Conservation (phyloP, 495 filamentous ascomycete genomes). For the Talaromyces trachyspermus region DNA sequence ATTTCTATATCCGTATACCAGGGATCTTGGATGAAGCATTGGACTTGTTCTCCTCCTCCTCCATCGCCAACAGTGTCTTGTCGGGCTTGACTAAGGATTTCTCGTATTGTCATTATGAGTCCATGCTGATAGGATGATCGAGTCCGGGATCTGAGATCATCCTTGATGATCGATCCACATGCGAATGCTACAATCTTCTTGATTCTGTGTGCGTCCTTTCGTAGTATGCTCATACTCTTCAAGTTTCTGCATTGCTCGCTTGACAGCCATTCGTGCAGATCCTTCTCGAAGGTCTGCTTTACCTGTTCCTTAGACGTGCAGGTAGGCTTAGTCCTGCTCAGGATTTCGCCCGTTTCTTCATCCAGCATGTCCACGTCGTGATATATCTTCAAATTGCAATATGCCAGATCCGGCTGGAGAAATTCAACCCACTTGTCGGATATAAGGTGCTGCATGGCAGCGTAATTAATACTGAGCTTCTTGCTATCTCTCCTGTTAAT, state of each 20-base stretch:
- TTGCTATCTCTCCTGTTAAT: no score
- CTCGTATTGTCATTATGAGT: background rate
- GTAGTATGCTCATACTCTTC: background rate
- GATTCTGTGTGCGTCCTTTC: background rate
- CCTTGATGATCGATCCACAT: background rate
- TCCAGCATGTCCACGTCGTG: background rate
- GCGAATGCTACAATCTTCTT: background rate
- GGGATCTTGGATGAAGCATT: constrained; percentile 26
- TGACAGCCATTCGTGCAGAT: background rate
- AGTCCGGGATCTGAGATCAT: background rate
- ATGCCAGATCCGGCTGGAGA: background rate
- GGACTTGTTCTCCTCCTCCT: constrained; percentile 7
- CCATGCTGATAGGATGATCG: background rate
- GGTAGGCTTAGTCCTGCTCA: no score
- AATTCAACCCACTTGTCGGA: background rate
- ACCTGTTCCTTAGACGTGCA: no score
- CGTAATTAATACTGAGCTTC: background rate
- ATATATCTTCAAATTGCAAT: background rate
- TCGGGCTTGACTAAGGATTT: background rate
- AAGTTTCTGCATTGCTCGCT: background rate
- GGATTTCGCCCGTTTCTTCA: no score
- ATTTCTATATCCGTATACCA: constrained; percentile 18
- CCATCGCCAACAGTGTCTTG: background rate
- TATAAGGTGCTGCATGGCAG: background rate
- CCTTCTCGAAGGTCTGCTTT: background rate